These are phyloP conservation scores for Eucalyptus fibrosa DNA, from an alignment of 345 rosid genomes.

Conservation along the genomic window DNA sequence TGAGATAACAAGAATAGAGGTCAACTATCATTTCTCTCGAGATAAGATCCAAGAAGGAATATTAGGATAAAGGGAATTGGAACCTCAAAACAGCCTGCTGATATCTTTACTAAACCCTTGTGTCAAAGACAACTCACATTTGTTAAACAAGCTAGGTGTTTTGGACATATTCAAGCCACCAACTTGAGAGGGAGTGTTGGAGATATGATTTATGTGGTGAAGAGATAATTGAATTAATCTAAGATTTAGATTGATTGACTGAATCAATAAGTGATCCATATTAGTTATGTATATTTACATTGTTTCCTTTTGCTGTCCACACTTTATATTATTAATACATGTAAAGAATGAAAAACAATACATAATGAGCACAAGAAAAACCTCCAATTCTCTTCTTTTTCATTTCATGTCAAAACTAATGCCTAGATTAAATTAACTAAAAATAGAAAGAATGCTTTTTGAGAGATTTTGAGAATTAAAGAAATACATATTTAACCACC, in stretches of 20 bases:
- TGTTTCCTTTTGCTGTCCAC: too few species aligned
- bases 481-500: neutral
- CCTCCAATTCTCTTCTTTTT: neutral
- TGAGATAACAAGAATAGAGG: neutral
- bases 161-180: neutral
- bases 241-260: too few species aligned
- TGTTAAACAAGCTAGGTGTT: neutral
- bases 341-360: too few species aligned
- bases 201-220: too few species aligned
- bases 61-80: neutral
- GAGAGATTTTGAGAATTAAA: neutral
- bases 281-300: too few species aligned
- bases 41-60: neutral
- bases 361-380: too few species aligned
- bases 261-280: neutral
- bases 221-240: too few species aligned
- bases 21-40: neutral
- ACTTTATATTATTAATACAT: too few species aligned
- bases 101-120: too few species aligned
- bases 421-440: neutral
- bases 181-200: neutral
- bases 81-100: rapidly evolving
- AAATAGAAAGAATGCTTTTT: neutral
- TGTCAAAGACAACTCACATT: neutral
- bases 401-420: neutral